Percentiles rank a stretch among this genome's conserved stretches.
Evolutionary conservation across 2,329 filamentous ascomycete genomes (phyloP).

Genomic region (Pseudogymnoascus sp.): DNA sequence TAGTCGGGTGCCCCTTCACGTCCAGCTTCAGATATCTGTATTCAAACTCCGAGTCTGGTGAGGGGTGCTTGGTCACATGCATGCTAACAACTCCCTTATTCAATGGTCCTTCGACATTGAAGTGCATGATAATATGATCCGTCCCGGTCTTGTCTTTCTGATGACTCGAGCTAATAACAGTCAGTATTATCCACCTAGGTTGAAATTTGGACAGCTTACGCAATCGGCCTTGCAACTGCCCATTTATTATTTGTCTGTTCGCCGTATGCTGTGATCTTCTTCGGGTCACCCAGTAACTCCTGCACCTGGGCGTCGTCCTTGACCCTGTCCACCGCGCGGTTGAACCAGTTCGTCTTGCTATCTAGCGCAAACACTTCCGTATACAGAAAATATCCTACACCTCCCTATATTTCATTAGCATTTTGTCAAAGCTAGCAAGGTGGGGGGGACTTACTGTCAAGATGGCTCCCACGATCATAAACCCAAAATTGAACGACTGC

Average conservation of each 20-base stretch:
- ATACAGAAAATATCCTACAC: constrained; percentile 72
- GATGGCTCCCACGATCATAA: constrained; percentile 66
- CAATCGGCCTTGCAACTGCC: constrained; percentile 57
- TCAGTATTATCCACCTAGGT: constrained; percentile 25
- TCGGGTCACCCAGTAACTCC: constrained; percentile 64
- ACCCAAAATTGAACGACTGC: constrained; percentile 78
- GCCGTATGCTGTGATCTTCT: constrained; percentile 72
- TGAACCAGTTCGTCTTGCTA: constrained; percentile 82
- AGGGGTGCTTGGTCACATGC: constrained; percentile 64
- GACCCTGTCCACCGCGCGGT: constrained; percentile 73
- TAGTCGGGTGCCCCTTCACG: constrained; percentile 59
- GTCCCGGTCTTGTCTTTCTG: constrained; percentile 66
- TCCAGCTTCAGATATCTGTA: constrained; percentile 78
- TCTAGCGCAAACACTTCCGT: constrained; percentile 76
- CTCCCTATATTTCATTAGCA: constrained; percentile 43
- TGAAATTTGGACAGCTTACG: constrained; percentile 34
- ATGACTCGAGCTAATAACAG: constrained; percentile 48
- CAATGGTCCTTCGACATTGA: constrained; percentile 73
- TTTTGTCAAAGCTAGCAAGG: not conserved
- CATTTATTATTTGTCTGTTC: constrained; percentile 76
- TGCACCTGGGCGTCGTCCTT: constrained; percentile 63
- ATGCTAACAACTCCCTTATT: constrained; percentile 67
- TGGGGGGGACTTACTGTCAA: constrained; percentile 54
- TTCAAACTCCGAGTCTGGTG: constrained; percentile 64
- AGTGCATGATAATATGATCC: constrained; percentile 77